Evolutionary conservation across 768 basidiomycete species (phyloP), one percentile per base, ranked within the genome.

Genomic region (Phylloporus arenicola): DNA sequence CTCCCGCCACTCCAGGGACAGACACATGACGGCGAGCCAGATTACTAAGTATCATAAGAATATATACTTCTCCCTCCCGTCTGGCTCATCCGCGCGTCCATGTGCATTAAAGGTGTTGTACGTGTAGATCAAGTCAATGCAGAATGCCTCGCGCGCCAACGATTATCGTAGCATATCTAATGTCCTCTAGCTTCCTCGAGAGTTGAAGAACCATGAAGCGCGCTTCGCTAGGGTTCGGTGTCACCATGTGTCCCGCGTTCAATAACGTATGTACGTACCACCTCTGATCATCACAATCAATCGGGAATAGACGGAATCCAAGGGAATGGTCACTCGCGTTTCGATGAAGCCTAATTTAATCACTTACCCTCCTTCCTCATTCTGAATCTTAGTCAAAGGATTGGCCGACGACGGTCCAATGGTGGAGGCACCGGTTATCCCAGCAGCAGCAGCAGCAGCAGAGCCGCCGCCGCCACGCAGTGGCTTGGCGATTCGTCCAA

Each of bases 401-500:
- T 82, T 89, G 45, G 77, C 74, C 25, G 79, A 74, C 42, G 77
- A 69, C 42, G 77, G 68, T n/a, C 71, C 69, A 27, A 70, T 54
- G 47, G 70, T 60, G 37, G 72, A 63, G 39, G 66, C 68, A 19
- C 77, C 61, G 33, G 72, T 60, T 43, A 70, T 68, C 17, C 73
- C 72, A 34, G 73, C 74, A 30, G 66, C 65, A 6, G 64, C 70
- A 13, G 60, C 57, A 50, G 68, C 24, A 10, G 29, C 29, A 6
- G n/a, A 68, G 50, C 92, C 92, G 38, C 95, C 94, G 19, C 92
- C 92, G 13, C 95, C 96, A 57, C 95, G 80, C 49, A 99, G 73
- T 24, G 96, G 96, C 72, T 98, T 98, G 30, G 95, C 95, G 55
- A 99, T 97, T 35, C 95, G 82, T 38, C 94, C 93, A 71, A 94